A percentile compares a stretch with the other conserved stretches of the same genome.
phyloP scores from a whole-genome alignment of 2,329 filamentous ascomycete species.

The Ophiostoma novo-ulmi region DNA sequence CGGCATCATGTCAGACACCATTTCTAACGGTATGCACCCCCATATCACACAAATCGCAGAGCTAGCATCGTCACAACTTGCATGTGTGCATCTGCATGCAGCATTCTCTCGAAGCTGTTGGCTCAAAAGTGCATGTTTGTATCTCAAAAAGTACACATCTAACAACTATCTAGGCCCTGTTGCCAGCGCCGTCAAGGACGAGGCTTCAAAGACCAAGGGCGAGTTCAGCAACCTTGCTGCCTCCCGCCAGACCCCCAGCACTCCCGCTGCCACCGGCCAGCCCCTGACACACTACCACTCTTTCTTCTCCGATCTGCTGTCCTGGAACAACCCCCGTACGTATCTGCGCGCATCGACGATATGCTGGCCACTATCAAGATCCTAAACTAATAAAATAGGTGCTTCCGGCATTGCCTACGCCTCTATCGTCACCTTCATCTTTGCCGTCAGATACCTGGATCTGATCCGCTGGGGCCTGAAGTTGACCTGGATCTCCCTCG shows the following conservation, averaged over 20 bases:
- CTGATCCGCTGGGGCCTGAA: constrained; percentile 61
- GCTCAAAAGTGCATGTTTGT: background rate
- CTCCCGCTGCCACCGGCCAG: constrained; percentile 47
- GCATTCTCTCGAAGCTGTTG: background rate
- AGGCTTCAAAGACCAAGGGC: constrained; percentile 49
- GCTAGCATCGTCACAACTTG: background rate
- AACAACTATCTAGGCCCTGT: constrained; percentile 46
- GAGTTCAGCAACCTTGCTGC: constrained; percentile 57
- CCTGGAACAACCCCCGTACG: constrained; percentile 64
- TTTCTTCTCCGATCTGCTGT: constrained; percentile 63
- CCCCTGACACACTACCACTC: constrained; percentile 65
- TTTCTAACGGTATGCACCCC: constrained; percentile 14
- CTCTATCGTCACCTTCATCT: constrained; percentile 54
- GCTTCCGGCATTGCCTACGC: constrained; percentile 61
- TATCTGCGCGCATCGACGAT: constrained; percentile 25
- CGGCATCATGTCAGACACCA: constrained; percentile 40
- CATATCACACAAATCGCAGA: background rate
- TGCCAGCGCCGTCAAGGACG: constrained; percentile 54
- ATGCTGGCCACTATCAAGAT: background rate
- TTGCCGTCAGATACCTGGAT: constrained; percentile 61
- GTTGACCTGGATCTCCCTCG: constrained; percentile 59
- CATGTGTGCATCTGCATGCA: background rate
- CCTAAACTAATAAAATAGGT: constrained; percentile 38
- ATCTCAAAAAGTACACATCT: background rate
- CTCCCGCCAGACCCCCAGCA: constrained; percentile 50